Evolutionary conservation across 768 basidiomycete species (phyloP).

Genomic region (Amanita pallidorosea): DNA sequence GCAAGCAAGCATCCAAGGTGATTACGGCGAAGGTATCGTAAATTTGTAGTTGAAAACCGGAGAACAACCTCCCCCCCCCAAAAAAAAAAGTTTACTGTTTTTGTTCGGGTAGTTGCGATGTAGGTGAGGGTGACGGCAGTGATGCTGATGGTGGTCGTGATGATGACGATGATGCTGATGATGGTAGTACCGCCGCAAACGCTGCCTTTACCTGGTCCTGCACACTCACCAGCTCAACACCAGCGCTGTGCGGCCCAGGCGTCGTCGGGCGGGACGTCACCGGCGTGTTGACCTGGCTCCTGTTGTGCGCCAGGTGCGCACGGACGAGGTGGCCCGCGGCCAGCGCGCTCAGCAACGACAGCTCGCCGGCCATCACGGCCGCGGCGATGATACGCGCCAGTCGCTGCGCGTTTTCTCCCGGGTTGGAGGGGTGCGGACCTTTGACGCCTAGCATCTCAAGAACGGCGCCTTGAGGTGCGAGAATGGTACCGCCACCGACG

Average conservation of each 20-base stretch:
- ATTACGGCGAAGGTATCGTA: too few species aligned
- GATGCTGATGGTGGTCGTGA: not conserved
- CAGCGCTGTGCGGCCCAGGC: constrained; percentile 27
- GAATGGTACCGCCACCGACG: constrained; percentile 91
- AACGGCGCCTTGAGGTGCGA: constrained; percentile 81
- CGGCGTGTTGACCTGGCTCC: constrained; percentile 75
- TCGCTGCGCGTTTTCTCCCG: constrained; percentile 82
- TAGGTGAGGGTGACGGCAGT: not conserved
- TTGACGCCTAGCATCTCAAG: constrained; percentile 90
- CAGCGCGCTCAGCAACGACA: constrained; percentile 83
- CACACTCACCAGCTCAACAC: constrained; percentile 3
- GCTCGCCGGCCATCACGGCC: constrained; percentile 95
- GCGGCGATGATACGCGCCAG: constrained; percentile 87
- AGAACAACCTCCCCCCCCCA: too few species aligned
- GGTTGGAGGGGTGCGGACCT: constrained; percentile 78
- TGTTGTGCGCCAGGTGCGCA: constrained; percentile 89
- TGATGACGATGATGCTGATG: not conserved
- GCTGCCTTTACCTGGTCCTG: not conserved
- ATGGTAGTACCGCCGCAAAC: not conserved
- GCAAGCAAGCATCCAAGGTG: too few species aligned
- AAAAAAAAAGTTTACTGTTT: too few species aligned
- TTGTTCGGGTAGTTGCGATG: too few species aligned
- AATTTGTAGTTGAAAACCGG: too few species aligned
- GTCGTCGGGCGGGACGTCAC: constrained; percentile 50
- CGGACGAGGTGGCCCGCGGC: constrained; percentile 92